phyloP scores from a whole-genome alignment of 2,329 filamentous ascomycete species.

The Capronia americana region DNA sequence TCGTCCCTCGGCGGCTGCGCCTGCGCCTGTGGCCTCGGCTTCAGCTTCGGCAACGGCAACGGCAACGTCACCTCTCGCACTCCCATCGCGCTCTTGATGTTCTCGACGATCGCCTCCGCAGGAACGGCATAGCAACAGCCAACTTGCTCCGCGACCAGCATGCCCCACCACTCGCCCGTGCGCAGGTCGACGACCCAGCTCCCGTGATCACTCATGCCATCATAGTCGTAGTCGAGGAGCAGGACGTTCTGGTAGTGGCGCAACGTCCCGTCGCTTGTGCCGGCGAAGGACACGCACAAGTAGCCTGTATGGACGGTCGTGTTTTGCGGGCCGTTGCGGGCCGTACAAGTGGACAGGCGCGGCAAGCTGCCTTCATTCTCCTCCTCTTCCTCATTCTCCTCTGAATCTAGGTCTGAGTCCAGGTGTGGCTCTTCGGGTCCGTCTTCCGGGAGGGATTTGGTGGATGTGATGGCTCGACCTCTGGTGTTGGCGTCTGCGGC shows the following conservation, averaged over 20 bases:
- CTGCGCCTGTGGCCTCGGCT: not conserved
- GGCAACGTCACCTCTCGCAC: conserved; percentile 2
- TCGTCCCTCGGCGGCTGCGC: no score
- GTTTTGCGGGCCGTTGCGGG: not conserved
- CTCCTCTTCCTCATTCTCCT: no score
- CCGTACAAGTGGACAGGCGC: not conserved
- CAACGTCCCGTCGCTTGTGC: not conserved
- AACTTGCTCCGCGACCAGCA: not conserved
- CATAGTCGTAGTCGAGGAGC: not conserved
- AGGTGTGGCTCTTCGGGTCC: not conserved
- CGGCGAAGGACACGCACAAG: not conserved
- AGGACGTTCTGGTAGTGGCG: not conserved
- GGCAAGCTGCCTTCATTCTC: not conserved
- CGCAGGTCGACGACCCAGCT: not conserved
- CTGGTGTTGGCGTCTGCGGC: not conserved
- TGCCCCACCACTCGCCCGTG: not conserved
- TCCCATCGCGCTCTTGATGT: not conserved
- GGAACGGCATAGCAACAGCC: not conserved
- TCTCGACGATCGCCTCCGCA: not conserved
- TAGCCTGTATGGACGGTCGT: not conserved
- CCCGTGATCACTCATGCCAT: not conserved
- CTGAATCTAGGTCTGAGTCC: not conserved
- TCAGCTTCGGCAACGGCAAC: not conserved
- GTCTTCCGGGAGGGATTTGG: not conserved
- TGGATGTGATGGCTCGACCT: not conserved